A percentile compares a stretch with the other conserved stretches of the same genome.
Conservation (phyloP, 306 rosid species). For the Cyclanthera cordifolia region DNA sequence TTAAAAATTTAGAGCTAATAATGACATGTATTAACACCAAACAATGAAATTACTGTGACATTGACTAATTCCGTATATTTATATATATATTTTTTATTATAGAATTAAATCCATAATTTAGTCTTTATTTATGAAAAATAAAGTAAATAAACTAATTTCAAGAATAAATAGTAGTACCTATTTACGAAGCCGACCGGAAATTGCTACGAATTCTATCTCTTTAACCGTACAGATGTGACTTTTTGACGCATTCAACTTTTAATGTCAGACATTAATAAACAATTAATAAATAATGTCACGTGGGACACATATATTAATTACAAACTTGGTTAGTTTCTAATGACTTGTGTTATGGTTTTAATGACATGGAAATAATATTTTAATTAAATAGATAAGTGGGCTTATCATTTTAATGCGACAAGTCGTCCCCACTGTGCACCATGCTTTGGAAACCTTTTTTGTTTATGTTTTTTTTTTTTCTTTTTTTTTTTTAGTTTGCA, state of each 20-base stretch:
- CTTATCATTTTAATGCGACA: conserved; percentile 10
- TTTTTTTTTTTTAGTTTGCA: neutral
- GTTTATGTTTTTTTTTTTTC: neutral
- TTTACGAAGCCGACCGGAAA: neutral
- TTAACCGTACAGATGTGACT: neutral
- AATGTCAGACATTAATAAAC: neutral
- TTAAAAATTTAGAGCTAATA: no score
- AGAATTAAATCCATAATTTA: no score
- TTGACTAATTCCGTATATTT: no score
- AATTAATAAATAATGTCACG: neutral
- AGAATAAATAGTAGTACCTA: no score
- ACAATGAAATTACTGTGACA: no score
- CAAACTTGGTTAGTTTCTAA: neutral
- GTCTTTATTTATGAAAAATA: no score
- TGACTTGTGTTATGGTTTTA: neutral
- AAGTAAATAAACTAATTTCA: no score
- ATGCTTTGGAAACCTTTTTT: neutral
- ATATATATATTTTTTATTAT: no score
- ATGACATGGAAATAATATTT: neutral
- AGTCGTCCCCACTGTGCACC: neutral
- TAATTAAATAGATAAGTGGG: neutral
- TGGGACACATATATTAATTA: neutral
- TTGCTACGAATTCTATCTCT: neutral
- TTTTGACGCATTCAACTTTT: neutral
- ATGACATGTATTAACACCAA: no score